These are phyloP conservation scores for Cystobasidium slooffiae DNA, from an alignment of 1,284 basidiomycete genomes.

Conservation along the genomic window DNA sequence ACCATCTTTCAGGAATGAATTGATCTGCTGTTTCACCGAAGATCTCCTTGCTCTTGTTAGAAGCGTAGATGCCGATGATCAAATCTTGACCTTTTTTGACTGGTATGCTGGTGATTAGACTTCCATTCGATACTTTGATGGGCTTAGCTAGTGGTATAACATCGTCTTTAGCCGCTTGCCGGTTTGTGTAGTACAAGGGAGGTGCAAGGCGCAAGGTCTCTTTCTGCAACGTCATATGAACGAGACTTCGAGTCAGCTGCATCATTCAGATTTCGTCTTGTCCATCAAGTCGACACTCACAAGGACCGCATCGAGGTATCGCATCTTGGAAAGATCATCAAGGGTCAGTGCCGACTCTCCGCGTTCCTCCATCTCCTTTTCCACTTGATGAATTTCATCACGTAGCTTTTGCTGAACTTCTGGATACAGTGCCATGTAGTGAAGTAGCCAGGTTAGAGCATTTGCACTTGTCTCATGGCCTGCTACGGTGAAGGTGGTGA, in stretches of 20 bases:
- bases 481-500: constrained; percentile 28
- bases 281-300: no score
- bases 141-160: constrained; percentile 71
- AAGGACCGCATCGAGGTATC: constrained; percentile 72
- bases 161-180: constrained; percentile 74
- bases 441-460: constrained; percentile 20
- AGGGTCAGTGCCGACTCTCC: constrained; percentile 1
- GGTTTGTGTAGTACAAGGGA: constrained; percentile 67
- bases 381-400: constrained; percentile 14
- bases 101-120: constrained; percentile 56
- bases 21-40: constrained; percentile 71
- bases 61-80: constrained; percentile 66
- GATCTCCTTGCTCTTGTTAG: constrained; percentile 66
- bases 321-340: constrained; percentile 25
- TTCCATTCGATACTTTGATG: constrained; percentile 59
- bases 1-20: constrained; percentile 64
- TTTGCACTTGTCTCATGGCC: constrained; percentile 29
- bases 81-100: constrained; percentile 67
- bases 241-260: no score
- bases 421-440: constrained; percentile 7
- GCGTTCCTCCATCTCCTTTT: not conserved
- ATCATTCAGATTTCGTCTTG: no score
- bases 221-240: constrained; percentile 39
- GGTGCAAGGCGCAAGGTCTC: constrained; percentile 75
- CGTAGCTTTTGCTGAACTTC: constrained; percentile 20